Evolutionary conservation across 2,329 filamentous ascomycete genomes (phyloP), one percentile per base, ranked within the genome.

Genomic region (Teratosphaeria zuluensis): DNA sequence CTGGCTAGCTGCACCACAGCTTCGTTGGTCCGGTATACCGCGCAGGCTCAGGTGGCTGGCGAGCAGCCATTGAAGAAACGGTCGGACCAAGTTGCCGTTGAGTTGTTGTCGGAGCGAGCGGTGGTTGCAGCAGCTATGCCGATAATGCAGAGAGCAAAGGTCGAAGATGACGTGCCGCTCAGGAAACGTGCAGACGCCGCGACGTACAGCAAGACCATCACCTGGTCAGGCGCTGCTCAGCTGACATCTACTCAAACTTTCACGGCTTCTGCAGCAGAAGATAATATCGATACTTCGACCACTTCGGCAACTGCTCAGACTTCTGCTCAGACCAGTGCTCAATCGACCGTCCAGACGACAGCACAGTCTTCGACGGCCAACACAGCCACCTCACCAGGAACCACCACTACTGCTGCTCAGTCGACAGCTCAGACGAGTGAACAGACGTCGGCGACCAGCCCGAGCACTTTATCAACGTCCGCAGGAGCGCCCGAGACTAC

Each of bases 1-100:
- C 59, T 65, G 1, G 63, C 62, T 12, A 59, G 51, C 3, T 67
- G 65, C 19, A 60, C 62, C 7, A 64, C 59, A 1, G 63, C 60
- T 5, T 57, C 55, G 3, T 8, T 56, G 7, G 16, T 46, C 28
- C 19, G 21, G 12, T 56, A 56, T 28, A 56, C 54, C 1, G 9
- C 33, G n/a, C 19, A 30, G 24, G 54, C 54, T 11, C 33, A 48
- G 32, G 28, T 54, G 9, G 53, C 42, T 8, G 42, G 30, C 11
- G 53, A 54, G 14, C 53, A 54, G 31, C 53, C 53, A 16, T 19
- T 54, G 28, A 19, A 9, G 8, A 56, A 51, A 48, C 54, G 33
- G n/a, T 21, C 42, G 4, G 42, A 48, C 8, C 8, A 21, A 19
- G 42, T 48, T n/a, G 14, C 42, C 1, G 42, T n/a, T 4, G n/a